Base-by-base conservation (phyloP, 2,329 filamentous ascomycete genomes). In the Phaeophleospora eucalypticola region DNA sequence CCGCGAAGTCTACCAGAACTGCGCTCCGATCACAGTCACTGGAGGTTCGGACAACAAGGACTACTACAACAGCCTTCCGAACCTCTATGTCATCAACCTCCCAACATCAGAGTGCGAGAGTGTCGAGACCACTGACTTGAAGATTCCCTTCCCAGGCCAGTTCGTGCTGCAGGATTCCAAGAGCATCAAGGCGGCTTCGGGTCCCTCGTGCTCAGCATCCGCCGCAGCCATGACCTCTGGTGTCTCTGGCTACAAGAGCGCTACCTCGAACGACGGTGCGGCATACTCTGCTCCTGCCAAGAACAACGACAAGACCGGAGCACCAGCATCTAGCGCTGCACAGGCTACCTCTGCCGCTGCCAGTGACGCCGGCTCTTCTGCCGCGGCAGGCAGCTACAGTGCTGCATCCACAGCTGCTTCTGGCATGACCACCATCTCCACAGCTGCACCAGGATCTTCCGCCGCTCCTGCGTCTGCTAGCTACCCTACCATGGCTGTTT, bases 1-100 rank as follows among this genome's bases (percentile, higher is more conserved):
- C 71, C 82, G 89, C 1, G 91, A 59, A 29, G 87, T 95, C 78
- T 96, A 96, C 75, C 94, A 95, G 89, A 93, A 95, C 76, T 97
- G 93, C 58, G 88, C 86, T 0, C 81, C 87, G 0, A 69, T 94
- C 44, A 78, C 71, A 0, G 73, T 95, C 17, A 80, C 78, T 1
- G 69, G 65, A 1, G 68, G 69, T 16, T 65, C 68, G 34, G 59
- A 62, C 37, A 56, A 48, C 29, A 56, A 79, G 42, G 64, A 71
- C 4, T 78, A 77, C 56, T 78, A 80, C 51, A 62, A 81, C 45
- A 69, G 72, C 0, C 82, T 90, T 18, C 87, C 86, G 0, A 72
- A 83, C 51, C 81, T 88, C 75, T 81, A 87, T 45, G 70, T 81
- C 2, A 81, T 85, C 60, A 90, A 90, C 67, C 70, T 87, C 49